Evolutionary conservation across 2,329 filamentous ascomycete genomes (phyloP).

Genomic region (Pseudonectria buxi): DNA sequence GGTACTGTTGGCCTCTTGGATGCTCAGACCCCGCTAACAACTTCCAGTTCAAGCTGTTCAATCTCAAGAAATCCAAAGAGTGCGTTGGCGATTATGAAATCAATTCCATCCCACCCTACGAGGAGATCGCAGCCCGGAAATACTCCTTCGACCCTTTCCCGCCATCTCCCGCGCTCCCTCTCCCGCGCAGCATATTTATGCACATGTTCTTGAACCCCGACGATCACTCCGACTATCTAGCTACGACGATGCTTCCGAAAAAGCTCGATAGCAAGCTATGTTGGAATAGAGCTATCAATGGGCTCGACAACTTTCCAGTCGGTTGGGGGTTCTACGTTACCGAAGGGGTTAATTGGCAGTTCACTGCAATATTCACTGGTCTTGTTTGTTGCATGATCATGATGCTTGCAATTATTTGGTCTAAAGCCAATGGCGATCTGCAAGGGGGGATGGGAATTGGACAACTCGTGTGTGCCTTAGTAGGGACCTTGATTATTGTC

Average conservation of each 20-base stretch:
- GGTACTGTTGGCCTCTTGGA: no score
- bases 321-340: conserved; percentile 6
- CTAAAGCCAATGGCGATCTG: background rate
- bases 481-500: no score
- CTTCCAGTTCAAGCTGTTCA: background rate
- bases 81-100: conserved; percentile 1
- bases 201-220: conserved; percentile 2
- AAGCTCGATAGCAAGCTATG: conserved; percentile 2
- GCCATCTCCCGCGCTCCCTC: background rate
- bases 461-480: no score
- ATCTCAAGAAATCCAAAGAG: conserved; percentile 1
- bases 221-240: conserved; percentile 3
- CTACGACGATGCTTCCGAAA: conserved; percentile 2
- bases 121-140: conserved; percentile 1
- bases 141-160: conserved; percentile 3
- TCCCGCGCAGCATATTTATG: conserved; percentile 2
- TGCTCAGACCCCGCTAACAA: no score
- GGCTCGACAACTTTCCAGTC: background rate
- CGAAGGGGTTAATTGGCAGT: conserved; percentile 1
- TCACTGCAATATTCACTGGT: background rate
- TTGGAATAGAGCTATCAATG: conserved; percentile 1
- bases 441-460: conserved; percentile 3
- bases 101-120: conserved; percentile 2
- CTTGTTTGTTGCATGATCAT: background rate
- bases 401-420: conserved; percentile 1